Base-by-base conservation (phyloP, 352 stramenopile species). In the Phytophthora sp. region DNA sequence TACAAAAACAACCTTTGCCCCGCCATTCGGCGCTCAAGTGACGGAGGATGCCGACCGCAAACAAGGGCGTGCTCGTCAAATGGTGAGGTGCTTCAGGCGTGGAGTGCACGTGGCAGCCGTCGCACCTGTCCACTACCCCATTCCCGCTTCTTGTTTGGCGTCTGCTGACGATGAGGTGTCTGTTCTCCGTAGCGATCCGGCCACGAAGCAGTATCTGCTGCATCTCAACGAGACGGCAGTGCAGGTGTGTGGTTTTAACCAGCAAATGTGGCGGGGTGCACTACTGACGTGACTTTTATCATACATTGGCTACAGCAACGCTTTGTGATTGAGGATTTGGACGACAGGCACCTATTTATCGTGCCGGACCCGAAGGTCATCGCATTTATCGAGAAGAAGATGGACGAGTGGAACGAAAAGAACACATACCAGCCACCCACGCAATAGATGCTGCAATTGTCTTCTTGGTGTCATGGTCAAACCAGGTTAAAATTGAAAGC, bases 331-430 rank as follows among this genome's bases (percentile, higher is more conserved):
- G 84, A 93, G 74, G 86, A 95, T 66, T 66, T 95, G 42, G 86
- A 95, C 62, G 86, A 95, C 50, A 86, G 58, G 27, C 86, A 95
- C 45, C 57, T 95, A 73, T 95, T 95, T 87, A 93, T 95, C 68
- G 80, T 93, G 42, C 86, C 86, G 5, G 81, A 93, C 38, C 80
- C 79, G 15, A 90, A 90, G 54, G 76, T 95, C 42, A 88, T 95
- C 51, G 73, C 70, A 38, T 93, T 92, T 50, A 95, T 95, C 52
- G 81, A 95, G 57, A 89, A 91, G 69, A 95, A 93, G 75, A 92
- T 95, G 79, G 86, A 95, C 71, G 84, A 95, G 59, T 95, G 86
- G 86, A 95, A 95, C 62, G 84, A 95, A 54, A 88, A 84, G 60
- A 95, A 95, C 68, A 95, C 86, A 32, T 95, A 95, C 73, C 86